Percentiles rank a stretch among this genome's conserved stretches.
Evolutionary conservation across 2,329 filamentous ascomycete genomes (phyloP).

Genomic region (Venturia oleaginea): DNA sequence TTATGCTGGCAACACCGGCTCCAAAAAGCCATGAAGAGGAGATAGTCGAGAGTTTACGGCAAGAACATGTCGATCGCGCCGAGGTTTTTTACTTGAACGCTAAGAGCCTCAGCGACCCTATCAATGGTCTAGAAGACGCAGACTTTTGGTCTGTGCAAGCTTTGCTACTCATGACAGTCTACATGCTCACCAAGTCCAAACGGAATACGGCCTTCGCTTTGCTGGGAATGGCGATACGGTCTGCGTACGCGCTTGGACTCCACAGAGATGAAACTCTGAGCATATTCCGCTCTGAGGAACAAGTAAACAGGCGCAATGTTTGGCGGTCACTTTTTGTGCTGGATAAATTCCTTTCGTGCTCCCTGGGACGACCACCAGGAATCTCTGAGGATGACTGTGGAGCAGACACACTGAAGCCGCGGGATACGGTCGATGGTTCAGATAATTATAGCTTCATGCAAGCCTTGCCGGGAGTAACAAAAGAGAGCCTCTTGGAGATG

Average conservation of each 20-base stretch:
- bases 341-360: constrained; percentile 54
- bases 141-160: constrained; percentile 59
- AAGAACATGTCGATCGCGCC: constrained; percentile 43
- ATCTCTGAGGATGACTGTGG: constrained; percentile 57
- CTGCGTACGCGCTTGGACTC: constrained; percentile 53
- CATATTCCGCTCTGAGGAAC: constrained; percentile 41
- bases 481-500: constrained; percentile 15
- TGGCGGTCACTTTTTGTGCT: constrained; percentile 58
- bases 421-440: constrained; percentile 8
- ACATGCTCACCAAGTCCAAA: constrained; percentile 53
- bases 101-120: constrained; percentile 41
- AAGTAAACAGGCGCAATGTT: constrained; percentile 45
- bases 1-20: constrained; percentile 48
- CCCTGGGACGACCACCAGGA: constrained; percentile 51
- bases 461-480: constrained; percentile 18
- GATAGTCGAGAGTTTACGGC: constrained; percentile 44
- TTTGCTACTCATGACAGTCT: constrained; percentile 54
- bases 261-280: constrained; percentile 52
- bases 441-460: constrained; percentile 23
- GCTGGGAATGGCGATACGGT: constrained; percentile 55
- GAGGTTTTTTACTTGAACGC: constrained; percentile 55
- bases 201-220: constrained; percentile 55
- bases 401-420: constrained; percentile 33
- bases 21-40: constrained; percentile 40
- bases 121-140: constrained; percentile 48